Evolutionary conservation across 176 grass and related monocot species (phyloP).

Genomic region (Bromus sterilis): DNA sequence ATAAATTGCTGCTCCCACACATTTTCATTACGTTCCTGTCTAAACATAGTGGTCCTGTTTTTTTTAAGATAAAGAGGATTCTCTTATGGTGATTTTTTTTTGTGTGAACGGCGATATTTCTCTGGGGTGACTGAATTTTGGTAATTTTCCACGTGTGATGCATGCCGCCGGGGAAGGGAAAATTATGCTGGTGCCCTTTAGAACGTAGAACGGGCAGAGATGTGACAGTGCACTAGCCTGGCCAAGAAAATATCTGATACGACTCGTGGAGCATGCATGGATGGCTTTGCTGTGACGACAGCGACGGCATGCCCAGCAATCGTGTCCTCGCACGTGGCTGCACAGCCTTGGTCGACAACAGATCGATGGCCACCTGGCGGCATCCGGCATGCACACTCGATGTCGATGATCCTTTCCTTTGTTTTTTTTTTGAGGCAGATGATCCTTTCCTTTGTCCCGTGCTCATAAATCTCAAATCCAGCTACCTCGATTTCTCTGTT

Average conservation of each 20-base stretch:
- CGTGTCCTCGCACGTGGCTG: neutral
- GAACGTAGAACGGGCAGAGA: neutral
- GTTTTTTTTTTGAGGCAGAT: too few relatives aligned
- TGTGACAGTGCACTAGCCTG: neutral
- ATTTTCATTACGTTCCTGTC: neutral
- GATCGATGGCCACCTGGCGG: too few relatives aligned
- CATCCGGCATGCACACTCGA: too few relatives aligned
- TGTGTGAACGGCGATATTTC: neutral
- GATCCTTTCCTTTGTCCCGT: neutral
- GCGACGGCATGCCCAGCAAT: neutral
- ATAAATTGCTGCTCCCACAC: neutral
- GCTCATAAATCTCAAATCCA: neutral
- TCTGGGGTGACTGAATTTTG: neutral
- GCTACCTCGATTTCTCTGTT: neutral
- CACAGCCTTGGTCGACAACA: neutral
- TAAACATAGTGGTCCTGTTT: neutral
- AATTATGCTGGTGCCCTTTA: neutral
- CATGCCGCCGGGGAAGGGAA: neutral
- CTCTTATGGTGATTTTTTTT: neutral
- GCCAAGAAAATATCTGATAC: neutral
- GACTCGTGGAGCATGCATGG: neutral
- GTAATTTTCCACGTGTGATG: neutral
- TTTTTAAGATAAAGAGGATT: neutral
- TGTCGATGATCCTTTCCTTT: neutral
- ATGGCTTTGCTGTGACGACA: neutral